Evolutionary conservation across 768 basidiomycete genomes (phyloP), one percentile per base, ranked within the genome.

Genomic region (Ramaria rubella): DNA sequence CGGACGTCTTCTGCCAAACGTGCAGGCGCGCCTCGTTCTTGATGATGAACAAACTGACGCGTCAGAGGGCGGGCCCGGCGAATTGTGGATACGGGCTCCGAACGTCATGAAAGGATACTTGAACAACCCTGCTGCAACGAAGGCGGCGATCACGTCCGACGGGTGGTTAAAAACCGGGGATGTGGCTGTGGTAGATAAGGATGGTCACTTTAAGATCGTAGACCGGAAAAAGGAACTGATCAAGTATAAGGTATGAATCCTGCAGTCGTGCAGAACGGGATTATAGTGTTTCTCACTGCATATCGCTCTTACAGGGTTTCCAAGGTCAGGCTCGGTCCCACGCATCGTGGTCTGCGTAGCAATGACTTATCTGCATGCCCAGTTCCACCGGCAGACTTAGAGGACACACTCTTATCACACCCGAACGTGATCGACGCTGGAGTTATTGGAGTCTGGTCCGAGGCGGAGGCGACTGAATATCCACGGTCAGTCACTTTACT

Each of bases 121-220:
- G 58, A 84, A 83, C 61, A 90, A 93, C 59, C 71, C 74, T 2
- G 70, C 73, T 27, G 90, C 91, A 4, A 94, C 90, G 1, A 70
- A 73, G 21, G 77, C 82, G 15, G 69, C 83, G 4, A 85, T 94
- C 61, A 88, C 86, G 0, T 68, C 69, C 0, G 86, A 90, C 48
- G 77, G 81, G 3, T 96, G 90, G 90, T 85, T 93, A 73, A 90
- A 87, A 75, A 94, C 92, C 0, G 91, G 93, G 1, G 93, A 95
- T 67, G 79, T 94, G 49, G 87, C 80, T 1, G 65, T 76, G 14
- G 70, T 81, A 9, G 64, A 67, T 42, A 53, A 55, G 15, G 60
- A 66, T 15, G 65, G 63, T 2, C 62, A 58, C 38, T 64, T 60
- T 27, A 65, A 57, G 42, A 65, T 72, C 51, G 60, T 65, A 23